These are phyloP conservation scores for Aspergillus chevalieri DNA, from an alignment of 2,329 filamentous ascomycete species.

Conservation along the genomic window DNA sequence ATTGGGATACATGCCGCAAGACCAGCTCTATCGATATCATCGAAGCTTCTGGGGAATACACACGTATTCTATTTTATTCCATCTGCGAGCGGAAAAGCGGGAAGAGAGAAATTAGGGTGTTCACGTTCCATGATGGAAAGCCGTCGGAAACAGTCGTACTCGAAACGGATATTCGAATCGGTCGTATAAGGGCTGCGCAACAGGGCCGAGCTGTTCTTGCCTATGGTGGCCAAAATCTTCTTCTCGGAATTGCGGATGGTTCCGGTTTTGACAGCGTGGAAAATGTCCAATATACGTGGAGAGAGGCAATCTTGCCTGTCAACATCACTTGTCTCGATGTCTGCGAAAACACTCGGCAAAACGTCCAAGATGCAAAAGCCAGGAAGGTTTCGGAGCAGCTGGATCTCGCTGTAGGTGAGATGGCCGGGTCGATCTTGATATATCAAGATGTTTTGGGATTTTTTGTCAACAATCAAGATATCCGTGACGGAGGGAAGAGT, in stretches of 20 bases:
- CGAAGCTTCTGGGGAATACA: conserved; percentile 15
- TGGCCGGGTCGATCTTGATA: conserved; percentile 69
- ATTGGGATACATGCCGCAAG: conserved; percentile 38
- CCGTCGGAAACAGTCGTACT: conserved; percentile 20
- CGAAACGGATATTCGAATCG: conserved; percentile 23
- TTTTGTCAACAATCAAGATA: conserved; percentile 43
- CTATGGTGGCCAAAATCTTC: conserved; percentile 41
- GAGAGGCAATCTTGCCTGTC: conserved; percentile 52
- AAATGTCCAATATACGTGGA: conserved; percentile 46
- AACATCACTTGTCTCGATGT: conserved; percentile 63
- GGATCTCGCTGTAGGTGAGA: conserved; percentile 73
- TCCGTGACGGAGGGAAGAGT: conserved; percentile 35
- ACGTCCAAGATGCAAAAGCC: conserved; percentile 7
- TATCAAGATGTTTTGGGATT: conserved; percentile 67
- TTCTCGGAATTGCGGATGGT: conserved; percentile 52
- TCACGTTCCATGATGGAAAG: conserved; percentile 15
- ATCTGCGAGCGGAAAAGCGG: conserved; percentile 31
- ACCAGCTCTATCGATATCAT: conserved; percentile 26
- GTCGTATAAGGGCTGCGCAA: conserved; percentile 22
- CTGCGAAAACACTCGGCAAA: conserved; percentile 33
- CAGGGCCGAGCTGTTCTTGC: conserved; percentile 33
- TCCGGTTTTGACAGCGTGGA: conserved; percentile 28
- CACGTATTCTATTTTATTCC: conserved; percentile 33
- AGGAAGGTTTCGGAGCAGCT: conserved; percentile 41
- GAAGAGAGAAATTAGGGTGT: conserved; percentile 31